phyloP scores from a whole-genome alignment of 2,329 filamentous ascomycete genomes.

The Aureobasidium melanogenum region DNA sequence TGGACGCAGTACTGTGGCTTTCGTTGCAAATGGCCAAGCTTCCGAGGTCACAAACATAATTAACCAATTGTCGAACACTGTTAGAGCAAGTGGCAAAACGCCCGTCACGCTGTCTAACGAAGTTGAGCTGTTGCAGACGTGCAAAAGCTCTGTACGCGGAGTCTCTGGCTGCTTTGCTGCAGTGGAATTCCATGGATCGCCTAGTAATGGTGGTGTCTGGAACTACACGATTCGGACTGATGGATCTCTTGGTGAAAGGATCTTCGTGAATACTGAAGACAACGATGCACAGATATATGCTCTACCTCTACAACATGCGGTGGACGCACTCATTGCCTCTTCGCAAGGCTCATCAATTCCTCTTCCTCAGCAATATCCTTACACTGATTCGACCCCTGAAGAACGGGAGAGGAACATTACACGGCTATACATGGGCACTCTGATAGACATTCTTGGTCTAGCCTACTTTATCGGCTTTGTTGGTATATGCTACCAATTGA shows the following conservation, averaged over 20 bases:
- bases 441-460: slow-evolving; percentile 69
- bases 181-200: slow-evolving; percentile 66
- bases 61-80: slow-evolving; percentile 48
- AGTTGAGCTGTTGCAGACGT: slow-evolving; percentile 52
- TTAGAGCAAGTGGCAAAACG: slow-evolving; percentile 46
- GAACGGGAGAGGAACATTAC: slow-evolving; percentile 60
- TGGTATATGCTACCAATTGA: slow-evolving; percentile 77
- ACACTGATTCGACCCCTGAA: slow-evolving; percentile 60
- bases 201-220: slow-evolving; percentile 66
- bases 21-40: slow-evolving; percentile 63
- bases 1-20: slow-evolving; percentile 61
- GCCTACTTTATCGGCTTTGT: slow-evolving; percentile 72
- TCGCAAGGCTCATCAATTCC: slow-evolving; percentile 38
- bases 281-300: slow-evolving; percentile 74
- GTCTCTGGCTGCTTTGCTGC: slow-evolving; percentile 66
- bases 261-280: slow-evolving; percentile 53
- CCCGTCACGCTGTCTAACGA: slow-evolving; percentile 48
- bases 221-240: slow-evolving; percentile 81
- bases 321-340: slow-evolving; percentile 63
- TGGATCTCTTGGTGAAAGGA: slow-evolving; percentile 55
- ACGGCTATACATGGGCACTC: slow-evolving; percentile 58
- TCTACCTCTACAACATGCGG: slow-evolving; percentile 68
- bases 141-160: slow-evolving; percentile 48
- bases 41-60: slow-evolving; percentile 69
- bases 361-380: slow-evolving; percentile 58